Evolutionary conservation across 257 asterid genomes (phyloP).

Genomic region (Linaria vulgaris): DNA sequence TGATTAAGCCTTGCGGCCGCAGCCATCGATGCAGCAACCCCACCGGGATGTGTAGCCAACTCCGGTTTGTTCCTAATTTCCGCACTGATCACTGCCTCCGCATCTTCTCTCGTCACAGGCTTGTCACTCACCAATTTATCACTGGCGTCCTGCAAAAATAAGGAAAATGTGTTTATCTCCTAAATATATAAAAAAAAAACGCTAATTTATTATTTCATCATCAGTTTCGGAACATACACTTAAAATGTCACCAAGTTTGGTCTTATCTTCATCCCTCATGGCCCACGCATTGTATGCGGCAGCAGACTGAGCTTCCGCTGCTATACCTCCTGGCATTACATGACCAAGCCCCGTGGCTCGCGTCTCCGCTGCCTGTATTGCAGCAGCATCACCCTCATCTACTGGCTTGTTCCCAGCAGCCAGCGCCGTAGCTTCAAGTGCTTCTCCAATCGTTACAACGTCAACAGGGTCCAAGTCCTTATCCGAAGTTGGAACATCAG

Average conservation of each 20-base stretch:
- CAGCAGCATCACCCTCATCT: constrained; percentile 56
- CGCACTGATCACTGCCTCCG: constrained; percentile 48
- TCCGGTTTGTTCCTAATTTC: constrained; percentile 48
- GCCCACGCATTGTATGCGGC: constrained; percentile 32
- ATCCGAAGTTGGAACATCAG: constrained; percentile 12
- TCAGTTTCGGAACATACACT: constrained; percentile 14
- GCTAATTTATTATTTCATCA: not conserved
- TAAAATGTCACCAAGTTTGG: constrained; percentile 47
- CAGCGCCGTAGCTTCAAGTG: constrained; percentile 58
- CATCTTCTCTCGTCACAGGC: constrained; percentile 58
- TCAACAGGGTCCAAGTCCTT: constrained; percentile 7
- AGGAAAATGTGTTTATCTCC: too few relatives aligned
- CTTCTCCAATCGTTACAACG: constrained; percentile 65
- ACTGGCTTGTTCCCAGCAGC: constrained; percentile 50
- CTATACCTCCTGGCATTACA: constrained; percentile 50
- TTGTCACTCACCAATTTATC: constrained; percentile 41
- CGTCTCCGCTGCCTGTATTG: constrained; percentile 62
- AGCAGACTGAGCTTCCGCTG: constrained; percentile 50
- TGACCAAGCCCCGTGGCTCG: constrained; percentile 57
- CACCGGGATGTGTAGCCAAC: constrained; percentile 45
- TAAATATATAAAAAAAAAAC: not conserved
- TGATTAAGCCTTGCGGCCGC: constrained; percentile 50
- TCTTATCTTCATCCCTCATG: constrained; percentile 36
- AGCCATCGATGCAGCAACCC: constrained; percentile 51
- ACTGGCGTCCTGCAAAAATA: constrained; percentile 50